phyloP scores from a whole-genome alignment of 2,329 filamentous ascomycete genomes.

The Cercospora beticola region DNA sequence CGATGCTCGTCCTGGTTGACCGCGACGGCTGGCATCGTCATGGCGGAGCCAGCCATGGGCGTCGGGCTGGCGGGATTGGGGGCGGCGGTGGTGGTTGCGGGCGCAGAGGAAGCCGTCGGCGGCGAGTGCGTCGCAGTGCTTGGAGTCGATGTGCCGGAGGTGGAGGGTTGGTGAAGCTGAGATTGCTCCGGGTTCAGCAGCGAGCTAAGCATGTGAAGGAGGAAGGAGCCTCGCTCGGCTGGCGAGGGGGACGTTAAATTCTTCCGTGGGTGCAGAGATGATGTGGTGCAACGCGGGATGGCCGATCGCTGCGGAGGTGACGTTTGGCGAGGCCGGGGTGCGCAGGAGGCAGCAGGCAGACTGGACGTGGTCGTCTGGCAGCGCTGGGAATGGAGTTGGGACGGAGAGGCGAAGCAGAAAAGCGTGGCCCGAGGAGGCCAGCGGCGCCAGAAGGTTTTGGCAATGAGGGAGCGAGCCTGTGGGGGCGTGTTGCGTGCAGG shows the following conservation, averaged over 20 bases:
- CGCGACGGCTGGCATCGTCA: conserved; percentile 47
- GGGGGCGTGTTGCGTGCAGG: background rate
- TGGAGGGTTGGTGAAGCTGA: conserved; percentile 25
- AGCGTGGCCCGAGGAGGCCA: background rate
- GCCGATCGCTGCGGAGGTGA: conserved; percentile 13
- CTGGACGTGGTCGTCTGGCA: background rate
- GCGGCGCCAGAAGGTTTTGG: background rate
- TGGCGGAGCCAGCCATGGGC: conserved; percentile 46
- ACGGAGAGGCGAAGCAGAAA: background rate
- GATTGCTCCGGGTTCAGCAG: conserved; percentile 35
- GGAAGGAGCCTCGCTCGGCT: conserved; percentile 13
- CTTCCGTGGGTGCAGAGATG: background rate
- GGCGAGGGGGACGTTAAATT: conserved; percentile 5
- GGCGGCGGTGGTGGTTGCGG: conserved; percentile 9
- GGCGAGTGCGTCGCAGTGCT: conserved; percentile 8
- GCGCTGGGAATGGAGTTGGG: background rate
- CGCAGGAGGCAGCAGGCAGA: background rate
- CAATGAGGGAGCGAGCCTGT: background rate
- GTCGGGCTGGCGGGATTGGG: conserved; percentile 6
- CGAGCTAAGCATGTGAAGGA: conserved; percentile 34
- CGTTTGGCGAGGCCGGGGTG: conserved; percentile 5
- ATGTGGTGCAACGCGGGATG: conserved; percentile 9
- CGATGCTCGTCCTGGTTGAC: conserved; percentile 63
- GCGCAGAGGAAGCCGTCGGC: conserved; percentile 6
- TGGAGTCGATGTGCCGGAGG: conserved; percentile 6